Conservation (phyloP, 352 stramenopile species). For the Pythium pyrilobum region DNA sequence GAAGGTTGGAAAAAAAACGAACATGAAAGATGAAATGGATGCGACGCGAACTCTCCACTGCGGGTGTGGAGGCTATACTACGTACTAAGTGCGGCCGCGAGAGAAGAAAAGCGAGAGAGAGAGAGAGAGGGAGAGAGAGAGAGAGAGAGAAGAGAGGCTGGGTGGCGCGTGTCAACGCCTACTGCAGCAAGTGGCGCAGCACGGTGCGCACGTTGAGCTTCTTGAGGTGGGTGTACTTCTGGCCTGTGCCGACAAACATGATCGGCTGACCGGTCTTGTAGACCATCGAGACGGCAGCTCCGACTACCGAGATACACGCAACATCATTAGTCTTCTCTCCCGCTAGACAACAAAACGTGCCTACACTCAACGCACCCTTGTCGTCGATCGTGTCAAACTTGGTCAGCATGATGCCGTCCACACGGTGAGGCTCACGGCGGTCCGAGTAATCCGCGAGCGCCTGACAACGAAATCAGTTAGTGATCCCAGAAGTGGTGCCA, state of each 20-base stretch:
- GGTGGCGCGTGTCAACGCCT: no score
- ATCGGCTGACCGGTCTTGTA: slow-evolving; percentile 98
- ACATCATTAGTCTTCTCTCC: not conserved
- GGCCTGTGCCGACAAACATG: slow-evolving; percentile 98
- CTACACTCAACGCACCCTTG: slow-evolving; percentile 69
- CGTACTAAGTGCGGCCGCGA: no score
- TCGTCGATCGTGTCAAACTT: slow-evolving; percentile 99
- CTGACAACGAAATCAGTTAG: slow-evolving; percentile 12
- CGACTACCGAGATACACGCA: slow-evolving; percentile 63
- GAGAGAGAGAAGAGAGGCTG: no score
- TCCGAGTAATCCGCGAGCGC: slow-evolving; percentile 88
- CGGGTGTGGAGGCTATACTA: no score
- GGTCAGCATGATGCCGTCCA: slow-evolving; percentile 99
- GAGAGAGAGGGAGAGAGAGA: no score
- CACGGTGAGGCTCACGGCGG: slow-evolving; percentile 80
- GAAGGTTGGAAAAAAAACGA: no score
- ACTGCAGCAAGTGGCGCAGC: slow-evolving; percentile 93
- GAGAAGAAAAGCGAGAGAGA: no score
- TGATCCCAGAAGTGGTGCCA: not conserved
- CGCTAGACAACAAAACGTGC: not conserved
- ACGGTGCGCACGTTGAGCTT: slow-evolving; percentile 96
- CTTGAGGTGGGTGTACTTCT: slow-evolving; percentile 99
- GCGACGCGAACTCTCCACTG: no score
- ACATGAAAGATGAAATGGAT: not conserved
- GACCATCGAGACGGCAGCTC: slow-evolving; percentile 98